Evolutionary conservation across 2,329 filamentous ascomycete species (phyloP), one percentile per base, ranked within the genome.

Genomic region (Botryotinia calthae): DNA sequence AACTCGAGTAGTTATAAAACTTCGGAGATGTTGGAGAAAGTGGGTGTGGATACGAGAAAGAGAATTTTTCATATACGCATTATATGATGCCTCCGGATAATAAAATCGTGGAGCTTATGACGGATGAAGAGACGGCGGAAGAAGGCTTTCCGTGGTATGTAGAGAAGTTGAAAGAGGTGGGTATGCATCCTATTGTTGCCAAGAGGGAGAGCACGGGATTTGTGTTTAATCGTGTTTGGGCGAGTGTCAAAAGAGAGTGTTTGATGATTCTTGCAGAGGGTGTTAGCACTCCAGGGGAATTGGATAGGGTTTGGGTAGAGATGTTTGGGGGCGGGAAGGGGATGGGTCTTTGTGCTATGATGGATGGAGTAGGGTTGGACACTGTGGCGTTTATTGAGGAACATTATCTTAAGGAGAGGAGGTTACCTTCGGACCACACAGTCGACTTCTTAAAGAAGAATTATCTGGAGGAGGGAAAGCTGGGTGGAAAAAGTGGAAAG

Each of bases 1-100:
- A 86, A 86, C 70, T 86, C 84, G 0, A 85, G 84, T 73, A 85
- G 84, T 68, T 85, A 84, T 74, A 81, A 82, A 10, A 84, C 83
- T 31, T 78, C 79, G 0, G 83, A 85, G 67, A 84, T 86, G 0
- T 78, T 79, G 0, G 83, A 85, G 70, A 84, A 86, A 0, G 70
- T 85, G 34, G 74, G 72, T 0, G 64, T 83, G 14, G 81, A 79
- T 42, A 77, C 82, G 20, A 77, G 76, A 10, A 75, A 78, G 0
- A 79, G 84, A 2, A 76, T 85, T 28, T 74, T 85, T 40, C 86
- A 84, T 72, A 81, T 72, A 81, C 82, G 6, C 84, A 85, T 76
- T 84, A 81, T 51, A 85, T 83, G 82, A 78, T 77, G 82, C 81
- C 40, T 4, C 70, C 76, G 28, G 58, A 65, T 16, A 71, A 72